Base-by-base conservation (phyloP, 2,329 filamentous ascomycete genomes). In the Fusarium sp. region DNA sequence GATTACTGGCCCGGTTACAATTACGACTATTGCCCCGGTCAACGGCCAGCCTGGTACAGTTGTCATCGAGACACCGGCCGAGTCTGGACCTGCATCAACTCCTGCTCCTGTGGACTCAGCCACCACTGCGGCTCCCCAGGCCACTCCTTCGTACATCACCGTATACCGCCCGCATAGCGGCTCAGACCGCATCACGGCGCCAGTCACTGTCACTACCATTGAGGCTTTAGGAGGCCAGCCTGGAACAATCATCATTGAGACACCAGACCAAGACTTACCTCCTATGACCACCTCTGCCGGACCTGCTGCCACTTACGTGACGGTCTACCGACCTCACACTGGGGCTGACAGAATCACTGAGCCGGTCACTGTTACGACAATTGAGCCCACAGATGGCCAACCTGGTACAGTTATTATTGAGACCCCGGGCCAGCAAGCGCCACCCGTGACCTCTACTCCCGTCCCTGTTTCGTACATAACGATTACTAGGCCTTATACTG, bases 321-420 rank as follows among this genome's bases (percentile, higher is more conserved):
- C 63, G 11, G 50, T 67, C 7, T 67, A 67, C 19, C 34, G 51
- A 42, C 63, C 63, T 3, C 44, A 67, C 19, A 53, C 47, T 8
- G 63, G 63, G 9, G 26, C 34, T 28, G 51, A 58, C 7, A 49
- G 38, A 15, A 64, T 67, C 19, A 67, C 63, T 17, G 47, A 43
- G 6, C 51, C 63, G 1, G 44, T 64, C 12, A 67, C 63, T 11
- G 21, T 67, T 7, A 67, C 63, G 1, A 67, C 63, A 6, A 64
- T 67, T 19, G 49, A 62, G n/a, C 63, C 63, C 5, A 17, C n/a
- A 1, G 28, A 52, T 6, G 62, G 48, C 10, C 45, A 63, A 11
- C 63, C 63, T 10, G 63, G 63, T 45, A 67, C 63, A 48, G 51
- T 67, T n/a, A 64, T 67, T 15, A 58, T 67, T 14, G 63, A 67